Base-by-base conservation (phyloP, 2,329 filamentous ascomycete genomes). In the Paracoccidioides lutzii region DNA sequence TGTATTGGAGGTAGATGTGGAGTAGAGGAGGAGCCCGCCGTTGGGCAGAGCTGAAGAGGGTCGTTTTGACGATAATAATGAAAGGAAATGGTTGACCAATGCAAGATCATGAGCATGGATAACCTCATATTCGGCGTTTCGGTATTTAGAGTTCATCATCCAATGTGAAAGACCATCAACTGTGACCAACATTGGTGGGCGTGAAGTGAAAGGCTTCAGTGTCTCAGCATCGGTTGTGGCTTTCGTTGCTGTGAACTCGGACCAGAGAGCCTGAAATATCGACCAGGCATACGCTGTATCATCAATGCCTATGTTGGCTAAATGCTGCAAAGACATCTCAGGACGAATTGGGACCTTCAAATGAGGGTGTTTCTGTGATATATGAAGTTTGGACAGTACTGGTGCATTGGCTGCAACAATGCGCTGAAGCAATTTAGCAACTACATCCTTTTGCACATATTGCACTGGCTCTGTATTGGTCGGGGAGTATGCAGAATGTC, bases 61-160 rank as follows among this genome's bases (percentile, higher is more conserved):
- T n/a, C 30, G 45, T 10, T 66, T 64, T 0, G 65, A 64, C 59
- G 67, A 64, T 33, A 97, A 78, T 56, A 86, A 80, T 53, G 86
- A 82, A 58, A 86, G 71, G 70, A 95, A 95, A 61, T 87, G 80
- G 55, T 82, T 79, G 53, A 95, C 76, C 28, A 96, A 76, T 30
- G 81, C 77, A 35, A 98, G 78, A 65, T 97, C 87, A 71, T 95
- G 88, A 33, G 90, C 80, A 75, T 98, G 93, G 60, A 98, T 85
- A 12, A 77, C 77, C 59, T 88, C 80, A 64, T 81, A 86, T 30
- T 85, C 76, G 1, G 85, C 76, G 59, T 81, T 81, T 60, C 85
- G 81, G 76, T 97, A 98, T 46, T 80, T 81, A 59, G 84, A 88
- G 41, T 82, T 67, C 62, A 79, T 79, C 87, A 95, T 95, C 71